A percentile compares a stretch with the other conserved stretches of the same genome.
phyloP scores from a whole-genome alignment of 257 asterid species.

The Solanum ossicruentum region DNA sequence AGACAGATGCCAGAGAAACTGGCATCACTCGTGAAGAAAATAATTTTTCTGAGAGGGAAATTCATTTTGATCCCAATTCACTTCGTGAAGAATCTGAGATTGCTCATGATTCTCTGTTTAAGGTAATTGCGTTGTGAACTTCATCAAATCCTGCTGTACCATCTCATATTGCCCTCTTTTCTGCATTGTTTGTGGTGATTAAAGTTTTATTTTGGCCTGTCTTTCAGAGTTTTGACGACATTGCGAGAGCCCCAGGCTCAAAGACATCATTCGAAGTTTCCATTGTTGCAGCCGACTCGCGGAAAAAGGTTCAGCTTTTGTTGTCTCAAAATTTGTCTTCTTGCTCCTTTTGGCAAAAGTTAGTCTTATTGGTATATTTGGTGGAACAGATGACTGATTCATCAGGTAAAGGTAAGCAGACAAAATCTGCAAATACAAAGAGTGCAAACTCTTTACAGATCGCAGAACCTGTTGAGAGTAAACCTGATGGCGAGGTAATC shows the following conservation, averaged over 20 bases:
- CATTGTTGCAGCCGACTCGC: slow-evolving; percentile 45
- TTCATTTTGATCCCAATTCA: slow-evolving; percentile 44
- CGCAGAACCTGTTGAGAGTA: slow-evolving; percentile 8
- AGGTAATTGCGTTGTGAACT: slow-evolving; percentile 29
- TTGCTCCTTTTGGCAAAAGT: not conserved
- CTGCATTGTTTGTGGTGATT: not conserved
- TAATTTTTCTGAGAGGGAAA: slow-evolving; percentile 24
- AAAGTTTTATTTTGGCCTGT: not conserved
- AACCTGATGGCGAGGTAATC: slow-evolving; percentile 42
- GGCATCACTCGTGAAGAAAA: slow-evolving; percentile 2
- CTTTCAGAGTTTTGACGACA: slow-evolving; percentile 49
- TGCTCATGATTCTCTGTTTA: slow-evolving; percentile 44
- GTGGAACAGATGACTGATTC: slow-evolving; percentile 28
- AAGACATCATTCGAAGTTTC: slow-evolving; percentile 64
- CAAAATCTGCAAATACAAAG: slow-evolving; percentile 7
- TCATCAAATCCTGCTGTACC: not conserved
- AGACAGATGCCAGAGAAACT: slow-evolving; percentile 25
- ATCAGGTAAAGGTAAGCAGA: slow-evolving; percentile 21
- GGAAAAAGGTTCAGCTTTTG: slow-evolving; percentile 48
- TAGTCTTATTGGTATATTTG: not conserved
- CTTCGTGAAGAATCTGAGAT: slow-evolving; percentile 57
- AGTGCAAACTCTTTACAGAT: slow-evolving; percentile 8
- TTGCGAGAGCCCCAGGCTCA: slow-evolving; percentile 42
- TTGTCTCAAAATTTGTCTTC: not conserved
- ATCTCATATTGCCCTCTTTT: not conserved